Percentiles rank a stretch among this genome's conserved stretches.
Evolutionary conservation across 495 filamentous ascomycete genomes (phyloP).

Genomic region (Talaromyces thailandensis): DNA sequence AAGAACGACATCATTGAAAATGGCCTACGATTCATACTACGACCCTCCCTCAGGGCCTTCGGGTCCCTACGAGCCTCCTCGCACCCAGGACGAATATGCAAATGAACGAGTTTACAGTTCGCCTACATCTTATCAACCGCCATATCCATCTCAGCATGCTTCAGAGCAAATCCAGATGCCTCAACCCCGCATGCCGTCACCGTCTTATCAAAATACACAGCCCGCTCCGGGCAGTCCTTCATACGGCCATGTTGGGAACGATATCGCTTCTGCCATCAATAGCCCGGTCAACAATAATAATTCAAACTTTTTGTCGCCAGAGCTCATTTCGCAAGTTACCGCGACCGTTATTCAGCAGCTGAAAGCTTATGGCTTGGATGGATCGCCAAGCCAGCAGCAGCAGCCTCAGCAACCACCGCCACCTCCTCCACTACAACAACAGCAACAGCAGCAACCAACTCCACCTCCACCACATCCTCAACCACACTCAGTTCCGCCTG

Average conservation of each 20-base stretch:
- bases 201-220: constrained; percentile 8
- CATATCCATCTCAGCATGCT: constrained; percentile 28
- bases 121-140: constrained; percentile 12
- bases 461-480: background rate
- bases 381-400: constrained; percentile 13
- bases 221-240: constrained; percentile 9
- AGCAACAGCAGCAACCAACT: constrained; percentile 15
- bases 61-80: constrained; percentile 15
- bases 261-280: constrained; percentile 37
- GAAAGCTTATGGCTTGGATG: constrained; percentile 32
- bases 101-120: background rate
- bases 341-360: constrained; percentile 46
- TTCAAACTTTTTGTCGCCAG: constrained; percentile 33
- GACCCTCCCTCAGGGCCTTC: constrained; percentile 9
- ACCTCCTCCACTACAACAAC: constrained; percentile 22
- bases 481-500: background rate
- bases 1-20: constrained; percentile 7
- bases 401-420: constrained; percentile 10
- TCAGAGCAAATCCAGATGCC: constrained; percentile 32
- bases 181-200: constrained; percentile 26
- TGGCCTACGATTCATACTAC: constrained; percentile 36
- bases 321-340: constrained; percentile 42
- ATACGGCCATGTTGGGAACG: constrained; percentile 34
- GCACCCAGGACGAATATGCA: background rate
- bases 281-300: constrained; percentile 18